Conservation (phyloP, 805 yeast species). For the Candida incommunis region DNA sequence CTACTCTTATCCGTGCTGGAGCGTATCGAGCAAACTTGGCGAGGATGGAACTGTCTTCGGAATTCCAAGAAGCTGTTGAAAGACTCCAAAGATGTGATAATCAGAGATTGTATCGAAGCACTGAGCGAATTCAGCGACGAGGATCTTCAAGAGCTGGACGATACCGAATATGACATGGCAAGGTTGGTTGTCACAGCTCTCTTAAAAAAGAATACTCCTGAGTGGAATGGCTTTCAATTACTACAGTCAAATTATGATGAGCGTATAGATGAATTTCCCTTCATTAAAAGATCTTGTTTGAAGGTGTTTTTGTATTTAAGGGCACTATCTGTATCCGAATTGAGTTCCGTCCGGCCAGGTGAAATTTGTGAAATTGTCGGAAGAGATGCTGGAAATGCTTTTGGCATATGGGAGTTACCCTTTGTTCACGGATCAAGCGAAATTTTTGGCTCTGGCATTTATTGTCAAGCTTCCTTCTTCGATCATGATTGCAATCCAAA, state of each 20-base stretch:
- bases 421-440: slow-evolving; percentile 24
- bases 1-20: neutral
- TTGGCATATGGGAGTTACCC: slow-evolving; percentile 48
- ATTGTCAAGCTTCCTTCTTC: slow-evolving; percentile 51
- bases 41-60: no score
- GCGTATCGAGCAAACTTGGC: neutral
- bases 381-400: slow-evolving; percentile 50
- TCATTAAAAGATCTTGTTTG: slow-evolving; percentile 32
- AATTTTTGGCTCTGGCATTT: slow-evolving; percentile 45
- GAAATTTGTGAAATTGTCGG: slow-evolving; percentile 37
- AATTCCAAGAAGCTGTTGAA: no score
- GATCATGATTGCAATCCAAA: slow-evolving; percentile 54
- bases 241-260: slow-evolving; percentile 40
- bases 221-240: slow-evolving; percentile 20
- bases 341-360: slow-evolving; percentile 19
- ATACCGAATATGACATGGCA: slow-evolving; percentile 37
- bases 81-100: no score
- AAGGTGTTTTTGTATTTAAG: slow-evolving; percentile 35
- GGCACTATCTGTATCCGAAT: slow-evolving; percentile 26
- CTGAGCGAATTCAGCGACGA: no score
- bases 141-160: no score
- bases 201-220: slow-evolving; percentile 6
- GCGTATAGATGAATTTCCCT: slow-evolving; percentile 33
- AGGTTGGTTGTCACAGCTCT: slow-evolving; percentile 28
- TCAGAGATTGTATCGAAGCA: no score